Evolutionary conservation across 352 stramenopile species (phyloP).

Genomic region (Globisporangium cylindrosporum): DNA sequence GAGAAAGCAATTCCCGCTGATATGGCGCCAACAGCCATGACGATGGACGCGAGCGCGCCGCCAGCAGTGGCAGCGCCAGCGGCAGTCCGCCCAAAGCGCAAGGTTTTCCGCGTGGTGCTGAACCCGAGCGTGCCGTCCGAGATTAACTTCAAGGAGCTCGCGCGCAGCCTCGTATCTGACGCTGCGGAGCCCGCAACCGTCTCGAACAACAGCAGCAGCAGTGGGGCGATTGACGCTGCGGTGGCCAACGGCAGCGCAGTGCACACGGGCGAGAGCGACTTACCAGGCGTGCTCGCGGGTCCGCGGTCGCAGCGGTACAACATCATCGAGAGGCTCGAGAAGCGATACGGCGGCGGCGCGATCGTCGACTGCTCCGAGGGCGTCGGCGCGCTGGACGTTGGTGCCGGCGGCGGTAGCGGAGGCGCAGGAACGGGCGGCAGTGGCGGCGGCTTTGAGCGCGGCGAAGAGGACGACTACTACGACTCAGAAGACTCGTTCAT

Average conservation of each 20-base stretch:
- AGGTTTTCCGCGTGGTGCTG: slow-evolving; percentile 55
- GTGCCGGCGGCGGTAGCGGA: not conserved
- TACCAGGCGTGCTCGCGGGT: slow-evolving; percentile 11
- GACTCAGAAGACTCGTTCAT: slow-evolving; percentile 90
- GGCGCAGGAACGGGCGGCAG: slow-evolving; percentile 15
- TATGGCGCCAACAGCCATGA: not conserved
- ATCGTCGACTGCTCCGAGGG: slow-evolving; percentile 48
- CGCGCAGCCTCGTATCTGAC: slow-evolving; percentile 21
- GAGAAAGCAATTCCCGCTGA: not conserved
- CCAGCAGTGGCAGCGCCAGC: not conserved
- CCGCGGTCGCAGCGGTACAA: slow-evolving; percentile 62
- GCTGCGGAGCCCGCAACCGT: not conserved
- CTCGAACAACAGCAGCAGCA: not conserved
- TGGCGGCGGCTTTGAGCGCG: slow-evolving; percentile 29
- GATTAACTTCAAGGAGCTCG: slow-evolving; percentile 75
- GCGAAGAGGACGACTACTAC: slow-evolving; percentile 84
- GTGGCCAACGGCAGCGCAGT: not conserved
- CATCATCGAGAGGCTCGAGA: slow-evolving; percentile 86
- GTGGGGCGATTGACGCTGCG: not conserved
- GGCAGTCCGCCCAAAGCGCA: slow-evolving; percentile 4
- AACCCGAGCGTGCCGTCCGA: slow-evolving; percentile 41
- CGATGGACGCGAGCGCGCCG: not conserved
- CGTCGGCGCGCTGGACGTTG: slow-evolving; percentile 9
- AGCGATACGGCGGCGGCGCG: slow-evolving; percentile 72
- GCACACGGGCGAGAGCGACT: slow-evolving; percentile 11